Percentiles rank a stretch among this genome's conserved stretches.
Evolutionary conservation across 2,329 filamentous ascomycete species (phyloP).

Genomic region (Fusarium secorum): DNA sequence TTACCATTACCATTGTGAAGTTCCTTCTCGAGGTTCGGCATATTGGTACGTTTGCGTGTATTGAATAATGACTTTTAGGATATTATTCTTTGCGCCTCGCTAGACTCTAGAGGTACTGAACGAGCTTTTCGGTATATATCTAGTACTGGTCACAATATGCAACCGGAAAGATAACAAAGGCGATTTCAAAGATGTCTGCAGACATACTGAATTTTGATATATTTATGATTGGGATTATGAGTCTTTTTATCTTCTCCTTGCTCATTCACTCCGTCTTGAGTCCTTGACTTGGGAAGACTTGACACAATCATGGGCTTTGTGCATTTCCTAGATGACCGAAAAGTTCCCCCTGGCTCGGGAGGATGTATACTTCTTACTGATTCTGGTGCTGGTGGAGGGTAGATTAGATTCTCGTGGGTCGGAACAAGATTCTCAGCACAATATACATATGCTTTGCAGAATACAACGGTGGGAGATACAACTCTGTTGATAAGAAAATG

Average conservation of each 20-base stretch:
- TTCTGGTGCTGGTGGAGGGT: too few relatives aligned
- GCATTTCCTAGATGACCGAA: neutral
- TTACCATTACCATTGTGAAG: neutral
- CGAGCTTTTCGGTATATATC: neutral
- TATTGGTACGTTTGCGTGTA: neutral
- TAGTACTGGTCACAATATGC: neutral
- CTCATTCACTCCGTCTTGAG: neutral
- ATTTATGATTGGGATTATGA: neutral
- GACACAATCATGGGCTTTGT: neutral
- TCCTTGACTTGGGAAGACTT: neutral
- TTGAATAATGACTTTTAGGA: neutral
- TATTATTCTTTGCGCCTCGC: neutral
- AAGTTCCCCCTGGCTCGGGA: too few relatives aligned
- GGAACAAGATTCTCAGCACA: neutral
- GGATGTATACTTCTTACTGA: neutral
- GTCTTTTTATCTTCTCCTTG: neutral
- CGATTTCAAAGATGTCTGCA: neutral
- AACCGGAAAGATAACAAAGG: neutral
- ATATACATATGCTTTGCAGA: neutral
- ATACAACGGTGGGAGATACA: neutral
- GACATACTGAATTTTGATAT: neutral
- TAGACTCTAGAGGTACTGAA: neutral
- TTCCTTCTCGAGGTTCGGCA: neutral
- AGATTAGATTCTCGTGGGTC: neutral
- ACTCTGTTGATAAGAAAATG: neutral